These are phyloP conservation scores for Garcia nutans DNA, from an alignment of 345 rosid species.

Conservation along the genomic window DNA sequence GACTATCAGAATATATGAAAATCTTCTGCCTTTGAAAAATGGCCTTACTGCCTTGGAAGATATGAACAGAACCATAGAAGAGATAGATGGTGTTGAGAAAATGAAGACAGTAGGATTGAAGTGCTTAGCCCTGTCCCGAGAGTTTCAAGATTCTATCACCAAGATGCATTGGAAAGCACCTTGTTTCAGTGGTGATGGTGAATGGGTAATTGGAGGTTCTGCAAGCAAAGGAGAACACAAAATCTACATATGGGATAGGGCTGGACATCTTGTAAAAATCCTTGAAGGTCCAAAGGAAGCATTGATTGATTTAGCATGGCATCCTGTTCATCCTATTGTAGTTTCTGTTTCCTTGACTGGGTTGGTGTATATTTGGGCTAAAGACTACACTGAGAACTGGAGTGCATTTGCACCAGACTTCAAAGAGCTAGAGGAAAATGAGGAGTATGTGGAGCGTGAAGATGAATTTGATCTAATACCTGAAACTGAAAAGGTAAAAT, in stretches of 20 bases:
- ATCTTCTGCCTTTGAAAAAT: slow-evolving; percentile 75
- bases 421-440: slow-evolving; percentile 98
- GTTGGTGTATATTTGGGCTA: slow-evolving; percentile 95
- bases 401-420: slow-evolving; percentile 99
- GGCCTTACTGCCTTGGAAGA: slow-evolving; percentile 50
- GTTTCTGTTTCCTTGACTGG: slow-evolving; percentile 93
- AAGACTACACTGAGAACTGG: slow-evolving; percentile 98
- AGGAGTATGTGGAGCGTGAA: slow-evolving; percentile 95
- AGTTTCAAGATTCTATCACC: slow-evolving; percentile 94
- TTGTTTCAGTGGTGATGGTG: slow-evolving; percentile 97
- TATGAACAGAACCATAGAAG: slow-evolving; percentile 46
- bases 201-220: slow-evolving; percentile 97
- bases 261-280: slow-evolving; percentile 94
- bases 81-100: slow-evolving; percentile 60
- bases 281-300: slow-evolving; percentile 99
- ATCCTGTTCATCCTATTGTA: slow-evolving; percentile 94
- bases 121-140: slow-evolving; percentile 79
- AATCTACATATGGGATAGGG: slow-evolving; percentile 98
- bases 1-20: slow-evolving; percentile 83
- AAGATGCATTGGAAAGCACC: slow-evolving; percentile 99
- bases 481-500: slow-evolving; percentile 83
- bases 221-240: slow-evolving; percentile 99
- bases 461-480: slow-evolving; percentile 94
- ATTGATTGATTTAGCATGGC: slow-evolving; percentile 95
- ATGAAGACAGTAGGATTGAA: slow-evolving; percentile 73